These are phyloP conservation scores for Erigeron philadelphicus DNA, from an alignment of 140 eudicot genomes.

Conservation along the genomic window DNA sequence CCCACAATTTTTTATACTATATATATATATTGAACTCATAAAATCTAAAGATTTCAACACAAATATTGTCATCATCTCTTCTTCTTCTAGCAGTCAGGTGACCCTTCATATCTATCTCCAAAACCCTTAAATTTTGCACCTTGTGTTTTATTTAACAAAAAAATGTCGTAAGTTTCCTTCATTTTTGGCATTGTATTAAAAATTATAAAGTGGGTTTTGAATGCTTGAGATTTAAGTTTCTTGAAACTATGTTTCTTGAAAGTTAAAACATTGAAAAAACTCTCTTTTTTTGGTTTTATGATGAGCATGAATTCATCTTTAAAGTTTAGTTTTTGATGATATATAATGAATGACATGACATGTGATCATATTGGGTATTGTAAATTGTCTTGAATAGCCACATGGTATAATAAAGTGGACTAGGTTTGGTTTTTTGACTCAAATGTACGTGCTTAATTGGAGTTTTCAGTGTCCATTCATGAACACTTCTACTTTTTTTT, in stretches of 20 bases:
- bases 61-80: neutral
- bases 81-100: neutral
- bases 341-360: neutral
- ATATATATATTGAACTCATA: no score
- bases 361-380: constrained; percentile 12
- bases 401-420: neutral
- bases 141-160: neutral
- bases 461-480: no score
- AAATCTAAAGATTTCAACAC: no score
- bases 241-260: neutral
- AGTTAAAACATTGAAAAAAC: neutral
- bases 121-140: neutral
- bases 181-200: neutral
- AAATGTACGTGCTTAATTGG: no score
- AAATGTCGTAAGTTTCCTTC: neutral
- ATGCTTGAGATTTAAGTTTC: constrained; percentile 3
- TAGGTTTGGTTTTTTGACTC: no score
- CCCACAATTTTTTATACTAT: no score
- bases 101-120: neutral
- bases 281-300: neutral
- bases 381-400: constrained; percentile 7
- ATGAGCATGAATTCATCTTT: neutral
- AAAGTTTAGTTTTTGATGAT: neutral
- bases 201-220: constrained; percentile 7
- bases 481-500: no score